Conservation (phyloP, 768 basidiomycete species). For the Vishniacozyma victoriae region DNA sequence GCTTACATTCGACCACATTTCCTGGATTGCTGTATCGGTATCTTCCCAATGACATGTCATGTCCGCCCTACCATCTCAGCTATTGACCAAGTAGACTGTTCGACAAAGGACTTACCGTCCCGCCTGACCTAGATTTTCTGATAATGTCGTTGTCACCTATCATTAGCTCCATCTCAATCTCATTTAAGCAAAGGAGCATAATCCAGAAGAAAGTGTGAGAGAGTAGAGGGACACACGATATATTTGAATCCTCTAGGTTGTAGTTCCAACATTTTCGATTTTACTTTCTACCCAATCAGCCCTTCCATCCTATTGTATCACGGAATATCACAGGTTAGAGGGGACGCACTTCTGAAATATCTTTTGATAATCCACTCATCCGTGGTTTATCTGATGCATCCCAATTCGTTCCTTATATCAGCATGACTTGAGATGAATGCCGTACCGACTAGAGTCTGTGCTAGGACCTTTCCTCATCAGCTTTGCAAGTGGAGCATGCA, state of each 20-base stretch:
- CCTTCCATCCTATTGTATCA: not conserved
- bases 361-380: conserved; percentile 11
- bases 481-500: too few species aligned
- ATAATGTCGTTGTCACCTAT: conserved; percentile 31
- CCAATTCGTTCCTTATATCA: conserved; percentile 23
- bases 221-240: conserved; percentile 21
- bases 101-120: conserved; percentile 32
- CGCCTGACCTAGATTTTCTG: conserved; percentile 39
- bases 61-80: conserved; percentile 22
- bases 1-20: conserved; percentile 39
- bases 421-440: not conserved
- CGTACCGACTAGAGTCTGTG: not conserved
- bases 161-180: not conserved
- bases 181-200: not conserved
- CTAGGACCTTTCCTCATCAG: too few species aligned
- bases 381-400: conserved; percentile 19
- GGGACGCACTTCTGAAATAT: not conserved
- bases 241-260: conserved; percentile 40
- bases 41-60: conserved; percentile 45
- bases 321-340: not conserved
- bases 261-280: conserved; percentile 35
- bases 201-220: too few species aligned
- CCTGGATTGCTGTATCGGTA: conserved; percentile 36
- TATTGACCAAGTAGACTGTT: too few species aligned
- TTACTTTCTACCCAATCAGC: conserved; percentile 21